Percentiles rank a stretch among this genome's conserved stretches.
These are phyloP conservation scores for Paraphoma sp. DNA, from an alignment of 2,329 filamentous ascomycete genomes.

Conservation along the genomic window DNA sequence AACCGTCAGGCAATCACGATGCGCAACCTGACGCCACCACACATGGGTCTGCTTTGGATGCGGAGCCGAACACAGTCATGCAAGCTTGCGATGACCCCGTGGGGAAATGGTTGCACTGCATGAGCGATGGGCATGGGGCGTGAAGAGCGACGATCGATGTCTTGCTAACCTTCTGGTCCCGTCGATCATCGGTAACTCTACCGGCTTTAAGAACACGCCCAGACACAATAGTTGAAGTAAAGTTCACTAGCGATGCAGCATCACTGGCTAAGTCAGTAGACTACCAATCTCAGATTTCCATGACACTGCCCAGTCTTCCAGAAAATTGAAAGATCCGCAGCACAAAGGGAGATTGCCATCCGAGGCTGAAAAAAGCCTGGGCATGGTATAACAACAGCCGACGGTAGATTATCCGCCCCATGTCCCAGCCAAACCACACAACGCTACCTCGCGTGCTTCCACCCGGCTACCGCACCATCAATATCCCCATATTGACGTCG, in stretches of 20 bases:
- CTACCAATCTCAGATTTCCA: too few relatives aligned
- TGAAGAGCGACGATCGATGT: constrained; percentile 1
- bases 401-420: not conserved
- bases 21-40: constrained; percentile 5
- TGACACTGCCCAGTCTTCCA: too few relatives aligned
- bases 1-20: constrained; percentile 2
- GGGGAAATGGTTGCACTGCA: constrained; percentile 10
- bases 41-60: constrained; percentile 2
- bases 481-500: constrained; percentile 1
- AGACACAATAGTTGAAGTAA: not conserved
- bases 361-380: not conserved
- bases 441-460: not conserved
- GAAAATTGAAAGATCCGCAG: too few relatives aligned
- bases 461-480: not conserved
- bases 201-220: not conserved
- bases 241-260: too few relatives aligned
- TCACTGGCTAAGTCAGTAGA: too few relatives aligned
- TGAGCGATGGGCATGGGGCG: constrained; percentile 4
- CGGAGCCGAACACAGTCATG: not conserved
- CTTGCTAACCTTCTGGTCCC: not conserved
- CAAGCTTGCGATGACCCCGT: not conserved
- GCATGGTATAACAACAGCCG: not conserved
- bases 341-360: not conserved
- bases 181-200: not conserved
- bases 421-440: not conserved